These are phyloP conservation scores for Elaphomyces granulatus DNA, from an alignment of 495 filamentous ascomycete species.

Conservation along the genomic window DNA sequence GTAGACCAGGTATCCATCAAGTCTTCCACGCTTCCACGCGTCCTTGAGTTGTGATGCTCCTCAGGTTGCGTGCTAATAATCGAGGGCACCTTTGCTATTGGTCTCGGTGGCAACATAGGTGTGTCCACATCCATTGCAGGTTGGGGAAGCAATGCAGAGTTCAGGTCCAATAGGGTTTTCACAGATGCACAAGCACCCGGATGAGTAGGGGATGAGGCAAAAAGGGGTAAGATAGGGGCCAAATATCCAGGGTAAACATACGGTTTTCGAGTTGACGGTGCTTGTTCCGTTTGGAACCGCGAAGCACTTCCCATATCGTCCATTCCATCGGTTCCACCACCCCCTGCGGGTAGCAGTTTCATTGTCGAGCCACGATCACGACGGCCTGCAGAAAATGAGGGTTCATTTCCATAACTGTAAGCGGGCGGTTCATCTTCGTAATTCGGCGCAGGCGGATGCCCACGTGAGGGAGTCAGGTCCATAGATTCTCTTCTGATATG, in stretches of 20 bases:
- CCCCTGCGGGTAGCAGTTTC: slow-evolving; percentile 43
- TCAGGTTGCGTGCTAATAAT: not conserved
- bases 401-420: slow-evolving; percentile 9
- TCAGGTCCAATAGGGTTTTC: not conserved
- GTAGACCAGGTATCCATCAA: too few species aligned
- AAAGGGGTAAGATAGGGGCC: slow-evolving; percentile 5
- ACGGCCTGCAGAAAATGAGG: slow-evolving; percentile 14
- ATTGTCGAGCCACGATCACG: slow-evolving; percentile 34
- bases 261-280: slow-evolving; percentile 10
- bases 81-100: not conserved
- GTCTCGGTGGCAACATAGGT: not conserved
- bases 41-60: too few species aligned
- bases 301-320: slow-evolving; percentile 9
- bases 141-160: not conserved
- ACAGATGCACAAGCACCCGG: not conserved
- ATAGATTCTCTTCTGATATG: too few species aligned
- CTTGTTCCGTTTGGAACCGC: slow-evolving; percentile 10
- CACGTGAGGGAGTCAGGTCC: slow-evolving; percentile 4
- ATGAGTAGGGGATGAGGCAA: slow-evolving; percentile 9
- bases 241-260: slow-evolving; percentile 1
- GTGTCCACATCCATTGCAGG: not conserved
- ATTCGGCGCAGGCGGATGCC: slow-evolving; percentile 16
- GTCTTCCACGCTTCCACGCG: too few species aligned
- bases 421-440: slow-evolving; percentile 32
- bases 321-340: slow-evolving; percentile 13